Evolutionary conservation across 164 flowering plant genomes (phyloP), one percentile per base, ranked within the genome.

Genomic region (Piper betle): DNA sequence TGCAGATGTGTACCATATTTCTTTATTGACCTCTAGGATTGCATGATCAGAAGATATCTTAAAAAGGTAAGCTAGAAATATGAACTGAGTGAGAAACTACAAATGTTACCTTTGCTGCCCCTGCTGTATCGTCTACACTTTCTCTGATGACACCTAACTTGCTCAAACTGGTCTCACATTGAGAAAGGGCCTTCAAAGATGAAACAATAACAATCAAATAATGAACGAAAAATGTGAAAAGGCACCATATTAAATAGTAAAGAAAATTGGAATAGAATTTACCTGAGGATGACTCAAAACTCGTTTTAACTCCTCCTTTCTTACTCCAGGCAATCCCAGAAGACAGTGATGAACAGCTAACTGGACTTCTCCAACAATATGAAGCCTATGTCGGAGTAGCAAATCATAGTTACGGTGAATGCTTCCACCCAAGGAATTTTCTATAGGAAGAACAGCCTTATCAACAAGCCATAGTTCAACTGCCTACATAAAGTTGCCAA

Each of bases 281-380:
- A 80, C 91, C 82, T 82, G 92, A 5, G 88, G 80, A 69, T 85
- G 92, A 67, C 84, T 79, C 57, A 83, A 38, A 46, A 83, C 83
- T 60, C 81, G 82, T 66, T 70, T 80, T 54, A 86, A 59, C 53
- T 83, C 75, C 62, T 81, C 88, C 63, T 52, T 55, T 69, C 73
- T 69, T 58, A 86, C 81, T 25, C 87, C 88, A n/a, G 88, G 92
- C 19, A 82, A 62, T 43, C 77, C 88, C 17, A 86, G 69, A 38
- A 83, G 85, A 63, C 88, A 86, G 72, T 74, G 79, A 61, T 79
- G 70, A 53, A 78, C 80, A 62, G 79, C 77, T 71, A 84, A 58
- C 72, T 82, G 83, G 58, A 84, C 88, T 67, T 86, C 88, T 41
- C 89, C 89, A 46, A 86, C 87, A 55, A 86, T 86, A 65, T 86